Conservation (phyloP, 257 asterid species). For the Lycium ferocissimum region DNA sequence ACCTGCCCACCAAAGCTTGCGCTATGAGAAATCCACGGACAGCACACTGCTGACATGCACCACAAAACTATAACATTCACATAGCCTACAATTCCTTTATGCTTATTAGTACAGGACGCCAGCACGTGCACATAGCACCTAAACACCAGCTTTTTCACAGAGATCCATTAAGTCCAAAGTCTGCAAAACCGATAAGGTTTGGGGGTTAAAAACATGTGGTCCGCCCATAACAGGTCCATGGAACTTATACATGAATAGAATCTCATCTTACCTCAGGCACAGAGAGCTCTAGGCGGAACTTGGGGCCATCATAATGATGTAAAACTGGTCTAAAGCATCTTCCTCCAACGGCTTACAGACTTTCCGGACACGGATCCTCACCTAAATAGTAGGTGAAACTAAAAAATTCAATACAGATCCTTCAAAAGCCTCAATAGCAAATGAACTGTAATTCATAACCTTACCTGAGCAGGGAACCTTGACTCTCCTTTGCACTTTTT, state of each 20-base stretch:
- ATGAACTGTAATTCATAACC: neutral
- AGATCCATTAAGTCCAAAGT: constrained; percentile 90
- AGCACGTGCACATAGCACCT: constrained; percentile 34
- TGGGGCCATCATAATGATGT: constrained; percentile 98
- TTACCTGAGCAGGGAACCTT: constrained; percentile 98
- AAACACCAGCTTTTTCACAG: constrained; percentile 84
- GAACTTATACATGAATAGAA: neutral
- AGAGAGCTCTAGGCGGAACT: constrained; percentile 95
- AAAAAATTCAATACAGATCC: constrained; percentile 26
- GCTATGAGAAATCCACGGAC: constrained; percentile 62
- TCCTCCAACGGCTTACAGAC: constrained; percentile 87
- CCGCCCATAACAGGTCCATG: neutral
- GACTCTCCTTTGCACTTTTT: constrained; percentile 98
- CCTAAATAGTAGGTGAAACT: constrained; percentile 52
- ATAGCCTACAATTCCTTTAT: constrained; percentile 42
- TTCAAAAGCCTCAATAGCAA: neutral
- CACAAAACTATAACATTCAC: constrained; percentile 49
- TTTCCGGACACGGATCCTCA: constrained; percentile 78
- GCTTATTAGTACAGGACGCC: constrained; percentile 38
- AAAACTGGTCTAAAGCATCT: constrained; percentile 93
- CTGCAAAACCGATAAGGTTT: constrained; percentile 48
- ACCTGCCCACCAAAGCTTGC: constrained; percentile 69
- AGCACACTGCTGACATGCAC: constrained; percentile 45
- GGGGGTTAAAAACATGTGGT: constrained; percentile 25
- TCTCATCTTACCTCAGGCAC: constrained; percentile 77